A percentile compares a stretch with the other conserved stretches of the same genome.
These are phyloP conservation scores for Aspergillus novofumigatus DNA, from an alignment of 2,329 filamentous ascomycete genomes.

Conservation along the genomic window DNA sequence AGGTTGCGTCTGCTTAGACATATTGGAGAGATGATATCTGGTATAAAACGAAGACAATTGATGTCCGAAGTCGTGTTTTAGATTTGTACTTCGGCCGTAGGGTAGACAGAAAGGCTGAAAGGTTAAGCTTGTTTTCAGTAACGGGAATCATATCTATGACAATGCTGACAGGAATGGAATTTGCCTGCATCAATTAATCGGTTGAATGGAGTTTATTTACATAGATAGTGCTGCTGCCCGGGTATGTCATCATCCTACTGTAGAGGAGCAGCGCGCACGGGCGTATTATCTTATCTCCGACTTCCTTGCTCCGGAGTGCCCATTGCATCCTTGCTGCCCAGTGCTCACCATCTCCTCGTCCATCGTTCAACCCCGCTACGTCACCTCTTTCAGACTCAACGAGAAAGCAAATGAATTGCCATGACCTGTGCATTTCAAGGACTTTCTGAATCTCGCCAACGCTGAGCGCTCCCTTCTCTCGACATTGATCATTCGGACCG, in stretches of 20 bases:
- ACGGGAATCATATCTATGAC: no score
- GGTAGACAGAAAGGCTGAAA: not conserved
- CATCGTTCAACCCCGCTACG: slow-evolving; percentile 1
- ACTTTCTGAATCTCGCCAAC: slow-evolving; percentile 15
- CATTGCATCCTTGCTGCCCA: slow-evolving; percentile 6
- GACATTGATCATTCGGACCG: slow-evolving; percentile 19
- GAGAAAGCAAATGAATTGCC: slow-evolving; percentile 6
- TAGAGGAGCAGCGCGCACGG: slow-evolving; percentile 1
- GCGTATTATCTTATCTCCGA: slow-evolving; percentile 32
- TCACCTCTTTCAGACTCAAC: slow-evolving; percentile 1
- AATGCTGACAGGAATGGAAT: no score
- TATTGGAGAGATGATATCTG: not conserved
- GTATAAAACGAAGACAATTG: not conserved
- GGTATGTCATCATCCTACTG: not conserved
- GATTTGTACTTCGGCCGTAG: not conserved
- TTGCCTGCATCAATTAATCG: no score
- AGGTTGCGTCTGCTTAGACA: not conserved
- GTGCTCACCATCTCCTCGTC: not conserved
- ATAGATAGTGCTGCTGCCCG: not conserved
- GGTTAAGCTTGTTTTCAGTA: no score
- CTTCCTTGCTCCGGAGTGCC: slow-evolving; percentile 10
- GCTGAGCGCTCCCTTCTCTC: slow-evolving; percentile 18
- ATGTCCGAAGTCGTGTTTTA: not conserved
- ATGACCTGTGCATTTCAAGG: slow-evolving; percentile 14
- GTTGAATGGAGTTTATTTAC: not conserved